phyloP scores from a whole-genome alignment of 108 stramenopile species.

The Discostella pseudostelligera region DNA sequence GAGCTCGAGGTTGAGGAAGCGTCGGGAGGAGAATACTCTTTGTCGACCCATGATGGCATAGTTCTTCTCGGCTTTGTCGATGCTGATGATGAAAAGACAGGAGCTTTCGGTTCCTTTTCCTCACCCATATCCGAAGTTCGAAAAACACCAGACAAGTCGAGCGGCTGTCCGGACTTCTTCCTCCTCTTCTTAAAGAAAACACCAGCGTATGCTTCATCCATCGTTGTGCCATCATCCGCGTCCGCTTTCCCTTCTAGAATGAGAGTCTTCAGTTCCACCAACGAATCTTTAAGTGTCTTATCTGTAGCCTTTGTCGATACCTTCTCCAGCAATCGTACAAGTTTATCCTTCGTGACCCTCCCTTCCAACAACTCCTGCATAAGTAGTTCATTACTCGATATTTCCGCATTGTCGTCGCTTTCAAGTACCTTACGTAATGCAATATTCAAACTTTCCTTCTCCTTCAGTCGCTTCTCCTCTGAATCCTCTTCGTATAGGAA shows the following conservation, averaged over 20 bases:
- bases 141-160: conserved; percentile 30
- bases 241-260: conserved; percentile 22
- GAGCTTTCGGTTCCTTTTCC: not conserved
- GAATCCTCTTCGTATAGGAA: conserved; percentile 36
- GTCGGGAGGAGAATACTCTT: conserved; percentile 1
- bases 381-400: conserved; percentile 37
- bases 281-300: conserved; percentile 16
- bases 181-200: not conserved
- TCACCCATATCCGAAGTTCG: conserved; percentile 9
- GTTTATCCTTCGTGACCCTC: conserved; percentile 34
- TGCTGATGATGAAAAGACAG: not conserved
- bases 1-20: not conserved
- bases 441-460: conserved; percentile 18
- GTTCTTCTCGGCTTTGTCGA: not conserved
- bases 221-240: not conserved
- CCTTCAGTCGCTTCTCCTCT: conserved; percentile 15
- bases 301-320: conserved; percentile 21
- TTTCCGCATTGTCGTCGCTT: conserved; percentile 22
- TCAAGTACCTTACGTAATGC: conserved; percentile 22
- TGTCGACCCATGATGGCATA: conserved; percentile 19
- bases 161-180: conserved; percentile 12
- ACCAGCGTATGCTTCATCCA: not conserved
- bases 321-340: conserved; percentile 33
- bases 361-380: conserved; percentile 44
- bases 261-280: conserved; percentile 27